A percentile compares a stretch with the other conserved stretches of the same genome.
Evolutionary conservation across 108 stramenopile species (phyloP).

Genomic region (Ochromonas danica): DNA sequence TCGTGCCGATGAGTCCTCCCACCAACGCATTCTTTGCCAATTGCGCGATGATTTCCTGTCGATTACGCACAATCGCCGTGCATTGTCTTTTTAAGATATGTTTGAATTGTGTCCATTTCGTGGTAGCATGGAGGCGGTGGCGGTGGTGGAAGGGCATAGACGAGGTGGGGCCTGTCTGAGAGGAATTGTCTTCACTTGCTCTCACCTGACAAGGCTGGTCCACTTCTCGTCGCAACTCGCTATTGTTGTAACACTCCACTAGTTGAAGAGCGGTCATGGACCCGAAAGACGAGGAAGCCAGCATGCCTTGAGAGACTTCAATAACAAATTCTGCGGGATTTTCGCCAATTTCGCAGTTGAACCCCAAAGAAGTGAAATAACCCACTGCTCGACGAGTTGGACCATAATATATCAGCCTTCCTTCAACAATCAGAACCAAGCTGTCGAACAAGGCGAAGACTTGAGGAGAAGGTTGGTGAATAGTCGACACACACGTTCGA

Average conservation of each 20-base stretch:
- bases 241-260: too few species aligned
- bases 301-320: conserved; percentile 26
- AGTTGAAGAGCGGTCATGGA: too few species aligned
- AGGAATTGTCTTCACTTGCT: too few species aligned
- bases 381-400: neutral
- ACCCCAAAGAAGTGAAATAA: conserved; percentile 39
- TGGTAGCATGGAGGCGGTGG: neutral
- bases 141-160: too few species aligned
- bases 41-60: conserved; percentile 22
- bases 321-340: conserved; percentile 47
- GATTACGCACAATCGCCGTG: conserved; percentile 29
- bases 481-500: conserved; percentile 18
- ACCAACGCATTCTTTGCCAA: conserved; percentile 41
- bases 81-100: conserved; percentile 27
- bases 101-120: conserved; percentile 25
- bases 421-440: conserved; percentile 22
- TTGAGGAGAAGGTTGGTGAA: conserved; percentile 34
- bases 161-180: too few species aligned
- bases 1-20: conserved; percentile 38
- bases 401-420: conserved; percentile 34
- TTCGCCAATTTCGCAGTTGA: neutral
- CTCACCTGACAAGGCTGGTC: too few species aligned
- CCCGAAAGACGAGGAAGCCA: too few species aligned
- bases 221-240: too few species aligned
- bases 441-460: conserved; percentile 37